A percentile compares a stretch with the other conserved stretches of the same genome.
Conservation (phyloP, 352 stramenopile genomes). For the Globisporangium nagaii region DNA sequence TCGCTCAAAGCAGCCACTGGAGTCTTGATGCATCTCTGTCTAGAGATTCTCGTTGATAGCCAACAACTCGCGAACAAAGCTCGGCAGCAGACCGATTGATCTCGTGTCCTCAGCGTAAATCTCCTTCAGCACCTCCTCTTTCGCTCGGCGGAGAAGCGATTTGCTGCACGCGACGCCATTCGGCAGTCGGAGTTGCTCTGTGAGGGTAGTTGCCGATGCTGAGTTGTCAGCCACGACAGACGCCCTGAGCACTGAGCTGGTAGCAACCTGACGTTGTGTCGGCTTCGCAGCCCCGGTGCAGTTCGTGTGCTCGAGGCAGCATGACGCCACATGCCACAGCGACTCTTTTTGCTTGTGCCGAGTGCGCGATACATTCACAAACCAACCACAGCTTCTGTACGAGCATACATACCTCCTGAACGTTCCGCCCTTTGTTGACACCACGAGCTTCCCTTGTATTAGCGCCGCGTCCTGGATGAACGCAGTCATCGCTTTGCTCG, state of each 20-base stretch:
- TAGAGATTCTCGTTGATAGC: neutral
- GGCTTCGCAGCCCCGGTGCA: neutral
- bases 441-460: neutral
- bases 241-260: neutral
- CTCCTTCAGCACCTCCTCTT: neutral
- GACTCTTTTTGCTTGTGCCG: neutral
- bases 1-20: neutral
- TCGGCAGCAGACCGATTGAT: no score
- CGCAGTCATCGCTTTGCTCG: neutral
- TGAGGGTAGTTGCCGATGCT: neutral
- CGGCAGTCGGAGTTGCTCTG: neutral
- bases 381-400: neutral
- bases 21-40: neutral
- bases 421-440: neutral
- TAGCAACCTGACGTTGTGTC: neutral
- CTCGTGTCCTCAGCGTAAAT: no score
- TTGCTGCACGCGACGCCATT: neutral
- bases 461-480: neutral
- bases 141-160: neutral
- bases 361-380: neutral
- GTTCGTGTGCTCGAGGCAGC: neutral
- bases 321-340: neutral
- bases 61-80: neutral
- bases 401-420: neutral
- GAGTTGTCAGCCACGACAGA: neutral